These are phyloP conservation scores for Suillus sp. DNA, from an alignment of 768 basidiomycete genomes.

Conservation along the genomic window DNA sequence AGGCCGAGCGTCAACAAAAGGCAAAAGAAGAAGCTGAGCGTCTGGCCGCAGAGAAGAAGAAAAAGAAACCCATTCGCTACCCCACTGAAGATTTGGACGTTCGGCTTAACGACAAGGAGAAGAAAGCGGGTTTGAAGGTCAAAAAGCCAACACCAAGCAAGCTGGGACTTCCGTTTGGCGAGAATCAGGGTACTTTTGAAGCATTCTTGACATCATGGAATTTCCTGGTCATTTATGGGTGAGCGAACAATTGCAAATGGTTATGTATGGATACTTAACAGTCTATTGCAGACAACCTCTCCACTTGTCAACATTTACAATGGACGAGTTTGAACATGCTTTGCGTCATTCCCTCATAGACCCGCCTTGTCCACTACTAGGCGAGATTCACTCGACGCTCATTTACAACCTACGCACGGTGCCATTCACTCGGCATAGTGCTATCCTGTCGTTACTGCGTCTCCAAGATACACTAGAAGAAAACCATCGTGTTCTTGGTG, in stretches of 20 bases:
- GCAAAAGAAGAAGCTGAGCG: conserved; percentile 73
- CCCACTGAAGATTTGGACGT: conserved; percentile 93
- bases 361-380: conserved; percentile 72
- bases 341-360: conserved; percentile 75
- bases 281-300: conserved; percentile 69
- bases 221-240: conserved; percentile 94
- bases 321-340: conserved; percentile 92
- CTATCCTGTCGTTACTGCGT: conserved; percentile 63
- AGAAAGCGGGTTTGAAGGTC: conserved; percentile 71
- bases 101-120: conserved; percentile 76
- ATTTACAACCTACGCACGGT: conserved; percentile 90
- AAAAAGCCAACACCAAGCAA: conserved; percentile 68
- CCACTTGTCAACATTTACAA: conserved; percentile 81
- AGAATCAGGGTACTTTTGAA: conserved; percentile 69
- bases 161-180: conserved; percentile 67
- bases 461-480: conserved; percentile 42
- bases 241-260: conserved; percentile 27
- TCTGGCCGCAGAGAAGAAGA: conserved; percentile 76
- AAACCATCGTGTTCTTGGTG: conserved; percentile 50
- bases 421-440: conserved; percentile 73
- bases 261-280: conserved; percentile 7
- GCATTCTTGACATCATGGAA: conserved; percentile 91
- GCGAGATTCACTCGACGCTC: conserved; percentile 86
- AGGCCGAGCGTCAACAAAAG: conserved; percentile 63
- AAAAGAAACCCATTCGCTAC: conserved; percentile 89